Conservation (phyloP, 495 filamentous ascomycete genomes). For the Aspergillus campestris region DNA sequence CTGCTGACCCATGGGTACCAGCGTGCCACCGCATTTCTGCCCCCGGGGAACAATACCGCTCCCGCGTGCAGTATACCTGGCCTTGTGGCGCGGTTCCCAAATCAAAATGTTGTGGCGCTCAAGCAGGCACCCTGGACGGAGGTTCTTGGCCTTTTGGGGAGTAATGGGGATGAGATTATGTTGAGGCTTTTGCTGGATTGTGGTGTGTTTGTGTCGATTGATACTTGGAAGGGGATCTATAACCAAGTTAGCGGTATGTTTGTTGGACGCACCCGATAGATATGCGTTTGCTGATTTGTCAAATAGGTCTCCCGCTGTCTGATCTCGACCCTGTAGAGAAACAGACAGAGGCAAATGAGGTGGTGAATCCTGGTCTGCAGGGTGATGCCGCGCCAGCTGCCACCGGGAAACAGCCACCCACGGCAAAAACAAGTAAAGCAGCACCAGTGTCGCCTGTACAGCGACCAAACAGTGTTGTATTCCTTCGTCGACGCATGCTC, state of each 20-base stretch:
- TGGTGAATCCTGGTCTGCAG: too few relatives aligned
- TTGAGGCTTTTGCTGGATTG: slow-evolving; percentile 68
- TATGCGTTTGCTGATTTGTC: not conserved
- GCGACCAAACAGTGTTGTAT: slow-evolving; percentile 54
- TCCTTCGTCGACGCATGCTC: slow-evolving; percentile 78
- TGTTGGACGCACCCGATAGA: not conserved
- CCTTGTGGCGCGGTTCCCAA: slow-evolving; percentile 49
- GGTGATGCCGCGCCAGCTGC: too few relatives aligned
- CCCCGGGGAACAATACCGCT: slow-evolving; percentile 18
- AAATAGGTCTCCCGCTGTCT: slow-evolving; percentile 41
- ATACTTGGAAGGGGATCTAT: slow-evolving; percentile 51
- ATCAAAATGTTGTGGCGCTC: slow-evolving; percentile 59
- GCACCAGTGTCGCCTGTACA: not conserved
- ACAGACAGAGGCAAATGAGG: not conserved
- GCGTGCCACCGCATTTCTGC: slow-evolving; percentile 18
- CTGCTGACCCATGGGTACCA: slow-evolving; percentile 73
- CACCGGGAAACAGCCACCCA: not conserved
- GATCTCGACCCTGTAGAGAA: slow-evolving; percentile 20
- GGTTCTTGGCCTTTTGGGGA: slow-evolving; percentile 61
- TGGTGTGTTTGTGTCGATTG: slow-evolving; percentile 63
- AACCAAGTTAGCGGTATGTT: slow-evolving; percentile 71
- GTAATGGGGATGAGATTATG: slow-evolving; percentile 75
- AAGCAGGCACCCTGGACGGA: slow-evolving; percentile 67
- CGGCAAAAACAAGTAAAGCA: not conserved
- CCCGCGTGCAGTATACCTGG: slow-evolving; percentile 42